Conservation (phyloP, 768 basidiomycete species). For the Pisolithus tinctorius region DNA sequence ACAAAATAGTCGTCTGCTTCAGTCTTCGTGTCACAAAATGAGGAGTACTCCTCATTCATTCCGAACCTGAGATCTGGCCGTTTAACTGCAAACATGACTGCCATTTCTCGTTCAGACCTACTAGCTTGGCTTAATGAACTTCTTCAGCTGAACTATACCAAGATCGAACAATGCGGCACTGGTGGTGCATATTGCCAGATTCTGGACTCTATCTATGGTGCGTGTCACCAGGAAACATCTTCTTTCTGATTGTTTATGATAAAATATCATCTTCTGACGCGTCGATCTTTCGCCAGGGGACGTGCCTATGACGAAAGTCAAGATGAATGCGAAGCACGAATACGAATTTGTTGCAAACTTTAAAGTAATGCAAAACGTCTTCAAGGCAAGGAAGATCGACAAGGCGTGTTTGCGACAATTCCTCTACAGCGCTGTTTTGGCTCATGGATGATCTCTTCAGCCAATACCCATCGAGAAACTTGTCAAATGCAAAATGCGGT, state of each 20-base stretch:
- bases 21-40: constrained; percentile 5
- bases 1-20: constrained; percentile 2
- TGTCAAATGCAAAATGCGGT: constrained; percentile 99
- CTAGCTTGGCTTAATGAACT: constrained; percentile 93
- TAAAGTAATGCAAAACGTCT: constrained; percentile 89
- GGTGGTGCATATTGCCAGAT: constrained; percentile 95
- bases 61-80: constrained; percentile 5
- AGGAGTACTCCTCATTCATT: constrained; percentile 2
- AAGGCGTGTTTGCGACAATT: constrained; percentile 49
- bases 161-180: constrained; percentile 85
- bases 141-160: constrained; percentile 84
- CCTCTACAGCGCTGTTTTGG: constrained; percentile 1
- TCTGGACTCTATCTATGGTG: constrained; percentile 90
- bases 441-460: constrained; percentile 31
- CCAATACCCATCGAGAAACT: constrained; percentile 94
- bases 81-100: constrained; percentile 38
- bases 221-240: constrained; percentile 22
- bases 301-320: constrained; percentile 85
- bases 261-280: constrained; percentile 5
- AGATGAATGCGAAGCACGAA: constrained; percentile 93
- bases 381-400: constrained; percentile 91
- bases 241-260: constrained; percentile 12
- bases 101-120: constrained; percentile 76
- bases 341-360: constrained; percentile 95
- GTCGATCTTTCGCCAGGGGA: constrained; percentile 50